Base-by-base conservation (phyloP, 352 stramenopile genomes). In the Blastocystis hominis region DNA sequence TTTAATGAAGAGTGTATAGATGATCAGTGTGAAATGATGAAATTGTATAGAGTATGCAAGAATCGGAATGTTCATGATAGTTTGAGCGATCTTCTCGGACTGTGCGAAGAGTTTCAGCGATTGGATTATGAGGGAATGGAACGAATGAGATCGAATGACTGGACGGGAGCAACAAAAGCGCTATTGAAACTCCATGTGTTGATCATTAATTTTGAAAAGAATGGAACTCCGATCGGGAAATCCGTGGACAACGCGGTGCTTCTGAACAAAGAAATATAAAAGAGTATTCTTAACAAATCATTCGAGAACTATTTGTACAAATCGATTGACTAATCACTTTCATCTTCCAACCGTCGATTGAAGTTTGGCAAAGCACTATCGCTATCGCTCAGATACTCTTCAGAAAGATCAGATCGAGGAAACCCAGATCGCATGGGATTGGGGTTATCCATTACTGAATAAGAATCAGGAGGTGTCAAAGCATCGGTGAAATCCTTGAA, bases 401-500 rank as follows among this genome's bases (percentile, higher is more conserved):
- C 62, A 59, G n/a, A 13, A 59, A 20, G 10, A n/a, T 59, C 50
- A 59, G n/a, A 20, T n/a, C 13, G 13, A 59, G 50, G 50, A 59
- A 59, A 20, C n/a, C 50, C 10, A 0, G 50, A 59, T n/a, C 50
- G 50, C 1, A 59, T 59, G n/a, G 50, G 50, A 59, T 24, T 24
- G n/a, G 30, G 55, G 0, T 24, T 6, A 15, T 84, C 72, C 9
- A 15, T 17, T 15, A 84, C 20, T 17, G 54, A 61, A 84, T 84
- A 84, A 34, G 24, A n/a, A n/a, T 84, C 72, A 6, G 44, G 40
- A n/a, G 72, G 44, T 24, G 72, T 46, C 72, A 84, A 30, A 0
- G 72, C 36, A 47, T 68, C 46, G 50, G 72, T 68, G 56, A 84
- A 84, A 34, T 84, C 72, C 10, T 61, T 56, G 55, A 68, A 66